Base-by-base conservation (phyloP, 208 protist species). In the Acanthamoeba lenticulata region DNA sequence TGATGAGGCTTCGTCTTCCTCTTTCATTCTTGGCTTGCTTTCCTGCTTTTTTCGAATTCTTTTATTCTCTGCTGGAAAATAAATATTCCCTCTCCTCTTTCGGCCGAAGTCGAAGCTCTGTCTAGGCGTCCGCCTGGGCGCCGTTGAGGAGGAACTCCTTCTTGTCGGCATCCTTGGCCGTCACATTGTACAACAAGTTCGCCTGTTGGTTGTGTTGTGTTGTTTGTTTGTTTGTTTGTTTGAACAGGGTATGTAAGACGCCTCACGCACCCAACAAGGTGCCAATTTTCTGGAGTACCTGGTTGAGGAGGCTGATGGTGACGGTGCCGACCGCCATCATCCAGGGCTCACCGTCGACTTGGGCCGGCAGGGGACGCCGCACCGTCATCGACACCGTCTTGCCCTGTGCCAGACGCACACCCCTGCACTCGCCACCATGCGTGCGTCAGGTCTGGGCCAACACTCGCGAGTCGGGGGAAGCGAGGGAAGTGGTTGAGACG, bases 271-370 rank as follows among this genome's bases (percentile, higher is more conserved):
- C n/a, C n/a, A 49, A 19, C 9, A 49, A 49, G 21, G 47, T 19
- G 47, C 11, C 1, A 60, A 24, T 19, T 9, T 24, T 29, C 21
- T 4, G 2, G 62, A 13, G 0, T 6, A 72, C 62, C 62, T 62
- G 47, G 52, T 69, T 69, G 29, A n/a, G n/a, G 29, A 69, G 47
- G 34, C 29, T 62, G 57, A 90, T 90, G 49, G 47, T 47, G 49
- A 69, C 57, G 19, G 29, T 42, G 29, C 52, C 47, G 32, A 69
- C 52, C 9, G 57, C 57, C 83, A 90, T 90, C 83, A 90, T 72
- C 83, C 83, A 90, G 21, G 83, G 83, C 83, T 90, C 83, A 32
- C 83, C 83, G 11, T 90, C 83, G 32, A 90, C 83, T 52, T 90
- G 83, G 5, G 83, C 83, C 17, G 83, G 83, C 52, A 90, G 29